Evolutionary conservation across 148 eudicot genomes (phyloP).

Genomic region (Rhododendron molle): DNA sequence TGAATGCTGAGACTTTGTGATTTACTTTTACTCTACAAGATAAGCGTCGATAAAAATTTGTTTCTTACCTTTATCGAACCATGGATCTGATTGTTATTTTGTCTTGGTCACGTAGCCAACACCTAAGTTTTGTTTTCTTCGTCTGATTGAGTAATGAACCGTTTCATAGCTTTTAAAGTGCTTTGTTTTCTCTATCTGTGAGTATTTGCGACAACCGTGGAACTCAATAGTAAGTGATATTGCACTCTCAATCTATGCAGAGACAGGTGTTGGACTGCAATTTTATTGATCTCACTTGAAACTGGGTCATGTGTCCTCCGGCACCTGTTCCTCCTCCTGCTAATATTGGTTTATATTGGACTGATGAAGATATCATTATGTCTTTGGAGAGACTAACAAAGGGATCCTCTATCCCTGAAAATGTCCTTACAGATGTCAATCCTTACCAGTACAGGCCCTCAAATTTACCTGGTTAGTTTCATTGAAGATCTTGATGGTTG

Average conservation of each 20-base stretch:
- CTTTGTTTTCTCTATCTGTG: neutral
- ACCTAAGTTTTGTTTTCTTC: neutral
- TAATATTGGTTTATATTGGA: slow-evolving; percentile 29
- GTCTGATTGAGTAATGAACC: neutral
- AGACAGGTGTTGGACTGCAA: neutral
- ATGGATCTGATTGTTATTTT: neutral
- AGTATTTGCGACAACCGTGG: neutral
- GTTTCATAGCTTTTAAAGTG: neutral
- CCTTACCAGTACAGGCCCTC: slow-evolving; percentile 41
- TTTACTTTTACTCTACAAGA: neutral
- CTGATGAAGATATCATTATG: slow-evolving; percentile 29
- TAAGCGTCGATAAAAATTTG: neutral
- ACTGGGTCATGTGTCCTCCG: slow-evolving; percentile 29
- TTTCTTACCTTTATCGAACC: neutral
- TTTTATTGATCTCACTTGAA: neutral
- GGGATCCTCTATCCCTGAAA: slow-evolving; percentile 27
- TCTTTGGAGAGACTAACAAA: slow-evolving; percentile 13
- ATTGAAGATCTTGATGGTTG: neutral
- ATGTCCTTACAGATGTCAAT: slow-evolving; percentile 33
- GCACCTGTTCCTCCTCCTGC: slow-evolving; percentile 2
- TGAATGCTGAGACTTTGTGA: neutral
- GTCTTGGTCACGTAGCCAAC: neutral
- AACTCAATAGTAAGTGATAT: neutral
- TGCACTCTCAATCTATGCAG: neutral
- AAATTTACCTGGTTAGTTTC: slow-evolving; percentile 47